A percentile compares a stretch with the other conserved stretches of the same genome.
These are phyloP conservation scores for Arabidopsis thaliana DNA, from an alignment of 345 rosid species.

Conservation along the genomic window DNA sequence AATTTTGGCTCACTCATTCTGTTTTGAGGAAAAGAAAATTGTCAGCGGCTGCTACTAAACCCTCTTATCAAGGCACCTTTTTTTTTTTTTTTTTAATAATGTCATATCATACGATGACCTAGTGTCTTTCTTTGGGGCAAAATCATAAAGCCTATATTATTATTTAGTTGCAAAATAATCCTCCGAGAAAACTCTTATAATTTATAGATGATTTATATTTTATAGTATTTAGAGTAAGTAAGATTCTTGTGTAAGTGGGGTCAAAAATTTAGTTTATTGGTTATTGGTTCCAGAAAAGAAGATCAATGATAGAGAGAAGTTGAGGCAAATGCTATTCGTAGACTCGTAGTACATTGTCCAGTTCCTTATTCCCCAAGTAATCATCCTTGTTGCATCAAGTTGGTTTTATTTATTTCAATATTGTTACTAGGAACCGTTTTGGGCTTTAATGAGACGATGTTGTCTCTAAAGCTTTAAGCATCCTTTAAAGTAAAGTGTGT, in stretches of 20 bases:
- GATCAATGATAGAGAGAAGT: conserved; percentile 8
- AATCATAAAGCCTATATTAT: no score
- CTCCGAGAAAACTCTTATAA: no score
- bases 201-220: no score
- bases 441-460: conserved; percentile 15
- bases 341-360: conserved; percentile 21
- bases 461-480: background rate
- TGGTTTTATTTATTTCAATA: background rate
- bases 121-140: no score
- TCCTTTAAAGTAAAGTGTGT: background rate
- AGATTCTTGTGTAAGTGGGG: conserved; percentile 12
- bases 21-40: no score
- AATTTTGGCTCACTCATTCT: no score
- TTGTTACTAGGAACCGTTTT: conserved; percentile 7
- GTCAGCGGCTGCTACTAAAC: no score
- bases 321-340: conserved; percentile 18
- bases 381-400: conserved; percentile 32
- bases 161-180: no score
- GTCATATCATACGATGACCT: no score
- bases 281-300: conserved; percentile 22
- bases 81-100: no score
- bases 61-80: no score
- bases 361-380: conserved; percentile 37
- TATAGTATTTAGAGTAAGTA: no score
- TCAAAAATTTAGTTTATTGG: conserved; percentile 1